Evolutionary conservation across 192 early-diverging fungal species (phyloP), one percentile per base, ranked within the genome.

Genomic region (Neocallimastix lanati): DNA sequence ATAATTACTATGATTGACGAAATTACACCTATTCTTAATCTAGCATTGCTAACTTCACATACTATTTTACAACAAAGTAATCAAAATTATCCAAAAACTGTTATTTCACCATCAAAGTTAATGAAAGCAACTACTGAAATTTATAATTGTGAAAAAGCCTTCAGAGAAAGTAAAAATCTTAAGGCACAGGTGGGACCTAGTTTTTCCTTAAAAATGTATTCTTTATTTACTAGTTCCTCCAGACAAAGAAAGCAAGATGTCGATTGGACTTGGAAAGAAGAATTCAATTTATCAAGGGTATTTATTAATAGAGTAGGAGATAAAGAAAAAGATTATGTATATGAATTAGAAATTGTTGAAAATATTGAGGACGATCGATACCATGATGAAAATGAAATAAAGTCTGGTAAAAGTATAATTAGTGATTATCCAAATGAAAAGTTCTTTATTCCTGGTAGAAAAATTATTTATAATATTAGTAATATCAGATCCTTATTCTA

Each of bases 191-290:
- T 88, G 13, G 86, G 87, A 0, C 78, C 83, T 29, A 78, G 78
- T 7, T 92, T 92, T 81, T 79, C 78, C 1, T 79, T 91, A 27
- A 88, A 85, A 6, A 81, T 94, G 30, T 94, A 93, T 82, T 90
- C 87, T 6, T 80, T 94, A 80, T 94, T 94, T 82, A 82, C 86
- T 13, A 89, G 85, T 1, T 92, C 91, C 12, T 87, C 91, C 0
- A 81, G 92, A 5, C 86, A 89, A 18, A 67, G 50, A 67, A 88
- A 88, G 78, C 82, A 87, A 11, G 85, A 83, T 35, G 77, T 82
- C 11, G 92, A 92, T 25, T 91, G 89, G 78, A 94, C 93, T 4
- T 94, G 93, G 93, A 93, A 93, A 81, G 93, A 94, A 82, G 93
- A 94, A 78, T 90, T 87, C 77, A 67, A 67, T 67, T 67, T 67